Percentiles rank a stretch among this genome's conserved stretches.
Evolutionary conservation across 441 rosid species (phyloP).

Genomic region (Adansonia gregorii): DNA sequence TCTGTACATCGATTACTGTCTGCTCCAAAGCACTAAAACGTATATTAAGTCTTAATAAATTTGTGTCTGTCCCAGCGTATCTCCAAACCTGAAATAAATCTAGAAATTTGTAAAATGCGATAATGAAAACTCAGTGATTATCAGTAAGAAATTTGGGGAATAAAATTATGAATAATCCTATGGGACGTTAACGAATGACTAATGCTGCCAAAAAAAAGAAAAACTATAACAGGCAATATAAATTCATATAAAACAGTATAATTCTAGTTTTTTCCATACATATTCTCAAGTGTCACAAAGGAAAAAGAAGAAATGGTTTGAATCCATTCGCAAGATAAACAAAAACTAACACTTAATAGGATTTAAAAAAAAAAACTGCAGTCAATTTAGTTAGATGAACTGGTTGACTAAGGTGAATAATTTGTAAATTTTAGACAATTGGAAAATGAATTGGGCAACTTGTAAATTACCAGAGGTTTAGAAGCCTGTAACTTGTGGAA

Average conservation of each 20-base stretch:
- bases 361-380: neutral
- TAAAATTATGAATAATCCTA: neutral
- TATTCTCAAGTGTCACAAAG: neutral
- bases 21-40: constrained; percentile 64
- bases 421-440: neutral
- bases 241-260: neutral
- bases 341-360: neutral
- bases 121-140: neutral
- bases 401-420: neutral
- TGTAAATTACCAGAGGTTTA: constrained; percentile 45
- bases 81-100: constrained; percentile 51
- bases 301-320: constrained; percentile 8
- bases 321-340: neutral
- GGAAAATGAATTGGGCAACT: neutral
- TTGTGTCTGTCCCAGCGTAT: constrained; percentile 36
- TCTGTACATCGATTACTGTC: constrained; percentile 42
- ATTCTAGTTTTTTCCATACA: neutral
- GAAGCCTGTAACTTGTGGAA: constrained; percentile 48
- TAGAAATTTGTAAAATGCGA: neutral
- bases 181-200: neutral
- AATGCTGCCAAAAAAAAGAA: neutral
- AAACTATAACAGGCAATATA: neutral
- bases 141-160: neutral
- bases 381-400: neutral
- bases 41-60: constrained; percentile 17